phyloP scores from a whole-genome alignment of 2,329 filamentous ascomycete genomes.

The Microdochium bolleyi region DNA sequence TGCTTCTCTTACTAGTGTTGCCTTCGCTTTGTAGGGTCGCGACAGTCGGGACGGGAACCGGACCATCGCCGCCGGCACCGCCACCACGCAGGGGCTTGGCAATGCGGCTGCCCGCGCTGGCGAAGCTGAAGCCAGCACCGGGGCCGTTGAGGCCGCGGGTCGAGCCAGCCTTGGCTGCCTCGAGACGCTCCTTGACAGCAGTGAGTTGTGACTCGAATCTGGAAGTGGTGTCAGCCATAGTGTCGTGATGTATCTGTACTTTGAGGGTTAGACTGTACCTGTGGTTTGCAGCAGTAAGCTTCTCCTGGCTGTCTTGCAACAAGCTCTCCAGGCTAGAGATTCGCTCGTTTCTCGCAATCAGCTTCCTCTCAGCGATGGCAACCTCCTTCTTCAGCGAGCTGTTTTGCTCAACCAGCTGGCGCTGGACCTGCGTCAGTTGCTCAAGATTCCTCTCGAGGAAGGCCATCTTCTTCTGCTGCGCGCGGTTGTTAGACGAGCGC shows the following conservation, averaged over 20 bases:
- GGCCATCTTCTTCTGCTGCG: slow-evolving; percentile 99
- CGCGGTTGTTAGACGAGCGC: slow-evolving; percentile 91
- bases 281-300: slow-evolving; percentile 93
- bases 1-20: slow-evolving; percentile 54
- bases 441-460: slow-evolving; percentile 97
- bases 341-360: slow-evolving; percentile 92
- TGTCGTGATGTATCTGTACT: background rate
- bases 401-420: slow-evolving; percentile 97
- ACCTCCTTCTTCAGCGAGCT: slow-evolving; percentile 97
- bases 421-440: slow-evolving; percentile 93
- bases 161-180: slow-evolving; percentile 86
- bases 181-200: slow-evolving; percentile 94
- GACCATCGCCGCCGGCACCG: slow-evolving; percentile 37
- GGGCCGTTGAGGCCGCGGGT: slow-evolving; percentile 69
- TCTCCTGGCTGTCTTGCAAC: slow-evolving; percentile 96
- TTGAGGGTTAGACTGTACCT: slow-evolving; percentile 53
- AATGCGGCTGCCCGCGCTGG: slow-evolving; percentile 55
- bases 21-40: slow-evolving; percentile 51
- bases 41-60: slow-evolving; percentile 45
- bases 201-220: slow-evolving; percentile 97
- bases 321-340: slow-evolving; percentile 90
- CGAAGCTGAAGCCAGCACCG: slow-evolving; percentile 64
- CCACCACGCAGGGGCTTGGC: slow-evolving; percentile 62
- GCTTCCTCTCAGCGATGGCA: slow-evolving; percentile 93
- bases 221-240: slow-evolving; percentile 18